Evolutionary conservation across 2,329 filamentous ascomycete species (phyloP).

Genomic region (Cylindrodendrum hubeiense): DNA sequence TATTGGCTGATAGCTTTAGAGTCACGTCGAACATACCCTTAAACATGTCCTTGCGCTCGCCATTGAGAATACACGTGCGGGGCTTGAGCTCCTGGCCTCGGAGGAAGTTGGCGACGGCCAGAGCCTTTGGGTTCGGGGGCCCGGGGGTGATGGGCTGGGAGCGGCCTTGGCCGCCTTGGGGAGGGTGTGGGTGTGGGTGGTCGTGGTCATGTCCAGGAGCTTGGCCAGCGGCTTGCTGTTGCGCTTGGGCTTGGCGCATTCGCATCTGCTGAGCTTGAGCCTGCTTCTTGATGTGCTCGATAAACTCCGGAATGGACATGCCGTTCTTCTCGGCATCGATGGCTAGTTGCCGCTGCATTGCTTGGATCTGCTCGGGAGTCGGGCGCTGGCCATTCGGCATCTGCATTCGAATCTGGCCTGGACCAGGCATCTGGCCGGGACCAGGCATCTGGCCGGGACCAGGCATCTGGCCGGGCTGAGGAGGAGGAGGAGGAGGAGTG

Average conservation of each 20-base stretch:
- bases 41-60: constrained; percentile 98
- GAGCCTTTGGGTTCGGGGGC: constrained; percentile 87
- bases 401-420: constrained; percentile 48
- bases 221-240: constrained; percentile 57
- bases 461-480: constrained; percentile 43
- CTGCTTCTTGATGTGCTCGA: constrained; percentile 75
- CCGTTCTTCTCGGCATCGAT: constrained; percentile 87
- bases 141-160: constrained; percentile 79
- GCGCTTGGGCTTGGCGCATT: constrained; percentile 57
- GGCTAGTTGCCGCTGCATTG: constrained; percentile 86
- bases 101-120: constrained; percentile 91
- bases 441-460: constrained; percentile 44
- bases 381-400: constrained; percentile 62
- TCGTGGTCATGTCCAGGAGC: constrained; percentile 46
- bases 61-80: constrained; percentile 92
- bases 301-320: constrained; percentile 87
- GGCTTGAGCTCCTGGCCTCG: constrained; percentile 87
- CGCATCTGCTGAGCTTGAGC: constrained; percentile 63
- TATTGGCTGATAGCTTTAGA: constrained; percentile 7
- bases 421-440: constrained; percentile 37
- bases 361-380: constrained; percentile 85
- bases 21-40: constrained; percentile 71
- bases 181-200: constrained; percentile 49
- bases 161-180: constrained; percentile 58
- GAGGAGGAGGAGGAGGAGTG: constrained; percentile 45